phyloP scores from a whole-genome alignment of 1,139 yeast genomes.

The Suhomyces guaymorum region DNA sequence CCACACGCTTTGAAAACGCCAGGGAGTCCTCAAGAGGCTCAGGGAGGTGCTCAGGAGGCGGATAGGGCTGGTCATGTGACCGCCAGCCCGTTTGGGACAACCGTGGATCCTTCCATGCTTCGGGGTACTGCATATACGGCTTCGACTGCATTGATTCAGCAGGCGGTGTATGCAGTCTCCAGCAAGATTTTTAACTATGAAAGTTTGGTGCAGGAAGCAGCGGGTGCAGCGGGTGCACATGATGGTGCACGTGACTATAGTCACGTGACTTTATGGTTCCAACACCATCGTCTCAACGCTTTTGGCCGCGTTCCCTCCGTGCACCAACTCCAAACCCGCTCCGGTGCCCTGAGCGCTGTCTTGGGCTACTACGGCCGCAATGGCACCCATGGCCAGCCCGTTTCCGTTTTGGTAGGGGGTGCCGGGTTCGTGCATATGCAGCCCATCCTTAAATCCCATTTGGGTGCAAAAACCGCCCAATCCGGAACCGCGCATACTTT shows the following conservation, averaged over 20 bases:
- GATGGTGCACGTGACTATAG: too few species aligned
- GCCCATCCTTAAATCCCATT: too few species aligned
- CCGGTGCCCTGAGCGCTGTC: constrained; percentile 81
- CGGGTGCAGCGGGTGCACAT: too few species aligned
- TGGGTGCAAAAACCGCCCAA: constrained; percentile 39
- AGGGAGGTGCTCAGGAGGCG: not conserved
- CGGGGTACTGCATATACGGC: constrained; percentile 56
- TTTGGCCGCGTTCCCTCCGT: constrained; percentile 58
- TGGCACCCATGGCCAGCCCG: constrained; percentile 40
- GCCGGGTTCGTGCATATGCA: constrained; percentile 69
- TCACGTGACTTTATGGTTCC: too few species aligned
- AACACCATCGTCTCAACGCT: constrained; percentile 54
- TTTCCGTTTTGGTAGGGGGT: constrained; percentile 65
- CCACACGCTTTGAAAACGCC: constrained; percentile 14
- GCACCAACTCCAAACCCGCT: constrained; percentile 68
- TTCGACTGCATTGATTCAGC: constrained; percentile 65
- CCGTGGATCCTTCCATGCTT: constrained; percentile 56
- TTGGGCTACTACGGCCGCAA: constrained; percentile 63
- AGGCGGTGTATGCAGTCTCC: constrained; percentile 63
- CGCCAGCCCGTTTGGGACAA: constrained; percentile 56
- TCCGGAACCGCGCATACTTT: too few species aligned
- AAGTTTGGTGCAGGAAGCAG: too few species aligned
- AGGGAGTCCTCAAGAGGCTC: constrained; percentile 2
- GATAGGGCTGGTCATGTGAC: constrained; percentile 13
- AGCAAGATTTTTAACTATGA: constrained; percentile 70